These are phyloP conservation scores for Aeschynomene evenia DNA, from an alignment of 306 rosid species.

Conservation along the genomic window DNA sequence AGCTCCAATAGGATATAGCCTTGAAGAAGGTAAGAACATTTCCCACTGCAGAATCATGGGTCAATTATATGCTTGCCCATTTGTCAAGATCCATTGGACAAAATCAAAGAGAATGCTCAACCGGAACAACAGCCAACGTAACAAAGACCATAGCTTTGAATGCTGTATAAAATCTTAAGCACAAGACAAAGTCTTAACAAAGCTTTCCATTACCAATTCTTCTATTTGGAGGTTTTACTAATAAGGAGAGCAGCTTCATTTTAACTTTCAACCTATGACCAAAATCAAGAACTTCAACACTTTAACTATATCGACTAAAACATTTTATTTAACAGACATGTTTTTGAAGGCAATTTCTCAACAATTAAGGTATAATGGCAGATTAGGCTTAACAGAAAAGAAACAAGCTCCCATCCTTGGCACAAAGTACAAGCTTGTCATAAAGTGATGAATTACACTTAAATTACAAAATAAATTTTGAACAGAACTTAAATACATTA, in stretches of 20 bases:
- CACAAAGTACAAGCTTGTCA: slow-evolving; percentile 8
- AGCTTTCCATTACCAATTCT: too few relatives aligned
- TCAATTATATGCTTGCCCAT: slow-evolving; percentile 1
- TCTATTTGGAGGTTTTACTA: too few relatives aligned
- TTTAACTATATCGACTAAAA: not conserved
- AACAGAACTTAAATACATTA: not conserved
- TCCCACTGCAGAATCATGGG: slow-evolving; percentile 11
- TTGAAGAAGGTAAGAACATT: slow-evolving; percentile 2
- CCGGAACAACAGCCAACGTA: not conserved
- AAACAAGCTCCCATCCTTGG: not conserved
- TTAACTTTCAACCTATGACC: not conserved
- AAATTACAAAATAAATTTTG: not conserved
- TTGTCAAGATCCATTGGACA: not conserved
- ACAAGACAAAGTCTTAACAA: too few relatives aligned
- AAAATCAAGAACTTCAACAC: not conserved
- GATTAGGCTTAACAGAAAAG: not conserved
- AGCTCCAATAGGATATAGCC: slow-evolving; percentile 19
- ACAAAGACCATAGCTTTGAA: not conserved
- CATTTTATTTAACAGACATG: not conserved
- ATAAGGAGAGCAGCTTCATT: not conserved
- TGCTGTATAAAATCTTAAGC: too few relatives aligned
- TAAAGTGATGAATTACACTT: not conserved
- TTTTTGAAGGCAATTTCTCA: not conserved
- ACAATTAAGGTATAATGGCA: not conserved
- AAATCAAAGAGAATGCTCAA: not conserved